These are phyloP conservation scores for Singerocomus rubriflavus DNA, from an alignment of 1,284 basidiomycete genomes.

Conservation along the genomic window DNA sequence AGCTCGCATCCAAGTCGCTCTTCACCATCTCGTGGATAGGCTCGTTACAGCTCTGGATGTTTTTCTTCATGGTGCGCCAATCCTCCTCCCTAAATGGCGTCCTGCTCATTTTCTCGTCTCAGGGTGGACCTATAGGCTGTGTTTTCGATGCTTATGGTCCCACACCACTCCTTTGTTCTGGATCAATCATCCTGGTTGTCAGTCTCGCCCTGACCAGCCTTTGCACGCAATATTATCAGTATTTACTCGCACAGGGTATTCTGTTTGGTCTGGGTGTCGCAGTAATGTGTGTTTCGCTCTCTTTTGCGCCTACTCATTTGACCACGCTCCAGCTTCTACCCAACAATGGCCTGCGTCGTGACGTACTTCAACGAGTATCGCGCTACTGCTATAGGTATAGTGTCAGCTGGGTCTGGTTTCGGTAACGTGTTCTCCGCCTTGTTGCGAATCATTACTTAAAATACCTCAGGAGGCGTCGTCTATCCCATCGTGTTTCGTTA, in stretches of 20 bases:
- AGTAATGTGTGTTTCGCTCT: slow-evolving; percentile 44
- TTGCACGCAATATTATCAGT: slow-evolving; percentile 55
- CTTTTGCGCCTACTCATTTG: slow-evolving; percentile 12
- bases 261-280: slow-evolving; percentile 59
- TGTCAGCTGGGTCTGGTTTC: slow-evolving; percentile 50
- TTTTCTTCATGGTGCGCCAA: slow-evolving; percentile 41
- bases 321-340: slow-evolving; percentile 48
- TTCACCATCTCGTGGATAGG: slow-evolving; percentile 50
- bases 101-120: slow-evolving; percentile 7
- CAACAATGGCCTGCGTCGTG: slow-evolving; percentile 52
- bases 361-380: slow-evolving; percentile 54
- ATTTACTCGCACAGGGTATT: slow-evolving; percentile 57
- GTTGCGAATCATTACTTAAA: slow-evolving; percentile 20
- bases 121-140: slow-evolving; percentile 51
- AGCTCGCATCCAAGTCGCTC: slow-evolving; percentile 31
- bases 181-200: slow-evolving; percentile 40
- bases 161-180: slow-evolving; percentile 41
- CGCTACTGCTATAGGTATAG: slow-evolving; percentile 57
- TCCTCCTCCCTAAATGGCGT: slow-evolving; percentile 5
- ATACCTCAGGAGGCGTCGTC: slow-evolving; percentile 53
- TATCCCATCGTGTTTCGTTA: slow-evolving; percentile 63
- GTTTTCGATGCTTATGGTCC: slow-evolving; percentile 53
- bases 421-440: slow-evolving; percentile 36
- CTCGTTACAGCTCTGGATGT: slow-evolving; percentile 44
- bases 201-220: slow-evolving; percentile 55